A percentile compares a stretch with the other conserved stretches of the same genome.
Conservation (phyloP, 2,329 filamentous ascomycete species). For the Meredithiella fracta region DNA sequence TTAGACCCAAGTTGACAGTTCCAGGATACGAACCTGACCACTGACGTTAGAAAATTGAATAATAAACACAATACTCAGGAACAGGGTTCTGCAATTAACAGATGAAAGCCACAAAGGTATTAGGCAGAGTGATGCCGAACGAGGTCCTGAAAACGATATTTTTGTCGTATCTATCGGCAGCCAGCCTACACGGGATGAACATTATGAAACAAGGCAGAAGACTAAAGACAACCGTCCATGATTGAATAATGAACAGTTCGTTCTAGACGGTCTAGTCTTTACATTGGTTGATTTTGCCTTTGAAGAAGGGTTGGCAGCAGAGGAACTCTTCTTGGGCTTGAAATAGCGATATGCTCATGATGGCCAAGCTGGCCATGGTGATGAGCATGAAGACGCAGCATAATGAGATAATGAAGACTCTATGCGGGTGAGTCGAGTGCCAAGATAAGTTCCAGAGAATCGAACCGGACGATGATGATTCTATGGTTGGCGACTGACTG, state of each 20-base stretch:
- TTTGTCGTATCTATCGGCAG: constrained; percentile 16
- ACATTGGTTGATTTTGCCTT: constrained; percentile 10
- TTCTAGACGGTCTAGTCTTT: constrained; percentile 16
- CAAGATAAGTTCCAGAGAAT: not conserved
- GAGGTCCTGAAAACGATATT: constrained; percentile 14
- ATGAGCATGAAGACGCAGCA: constrained; percentile 14
- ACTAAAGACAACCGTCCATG: constrained; percentile 16
- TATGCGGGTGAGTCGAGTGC: not conserved
- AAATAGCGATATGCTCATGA: constrained; percentile 14
- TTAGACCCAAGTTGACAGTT: constrained; percentile 14
- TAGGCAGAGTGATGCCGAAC: constrained; percentile 11
- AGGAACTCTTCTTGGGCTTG: constrained; percentile 14
- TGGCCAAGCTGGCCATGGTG: constrained; percentile 8
- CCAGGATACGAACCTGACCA: constrained; percentile 12
- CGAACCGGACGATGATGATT: not conserved
- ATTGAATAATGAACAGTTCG: constrained; percentile 16
- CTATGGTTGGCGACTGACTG: not conserved
- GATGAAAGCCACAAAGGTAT: constrained; percentile 10
- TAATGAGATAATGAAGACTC: constrained; percentile 1
- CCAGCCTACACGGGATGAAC: constrained; percentile 16
- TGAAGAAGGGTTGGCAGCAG: not conserved
- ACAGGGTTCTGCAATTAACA: constrained; percentile 5
- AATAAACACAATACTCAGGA: not conserved
- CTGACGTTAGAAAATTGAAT: not conserved
- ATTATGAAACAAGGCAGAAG: constrained; percentile 15